These are phyloP conservation scores for Naganishia kalamii DNA, from an alignment of 768 basidiomycete genomes.

Conservation along the genomic window DNA sequence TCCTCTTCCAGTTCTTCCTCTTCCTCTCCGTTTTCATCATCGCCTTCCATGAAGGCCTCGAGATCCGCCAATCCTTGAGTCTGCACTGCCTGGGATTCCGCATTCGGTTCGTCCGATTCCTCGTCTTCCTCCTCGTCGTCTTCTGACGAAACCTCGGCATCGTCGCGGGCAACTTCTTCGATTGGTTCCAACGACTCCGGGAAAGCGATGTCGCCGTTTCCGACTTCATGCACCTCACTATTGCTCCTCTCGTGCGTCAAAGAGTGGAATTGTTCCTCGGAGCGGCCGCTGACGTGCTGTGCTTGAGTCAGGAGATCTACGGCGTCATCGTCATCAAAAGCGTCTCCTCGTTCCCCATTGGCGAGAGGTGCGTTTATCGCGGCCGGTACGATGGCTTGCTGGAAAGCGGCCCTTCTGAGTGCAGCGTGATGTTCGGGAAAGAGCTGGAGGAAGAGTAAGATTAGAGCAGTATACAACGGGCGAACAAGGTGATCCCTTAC, in stretches of 20 bases:
- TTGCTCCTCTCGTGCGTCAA: not conserved
- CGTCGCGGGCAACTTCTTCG: not conserved
- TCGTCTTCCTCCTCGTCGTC: no score
- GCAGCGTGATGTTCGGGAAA: not conserved
- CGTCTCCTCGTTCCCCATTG: not conserved
- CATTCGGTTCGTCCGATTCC: no score
- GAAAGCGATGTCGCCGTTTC: not conserved
- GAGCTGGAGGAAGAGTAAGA: not conserved
- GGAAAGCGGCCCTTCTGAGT: not conserved
- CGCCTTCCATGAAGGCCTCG: not conserved
- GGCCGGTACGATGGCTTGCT: not conserved
- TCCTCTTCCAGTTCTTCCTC: not conserved
- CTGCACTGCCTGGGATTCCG: not conserved
- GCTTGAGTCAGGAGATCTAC: constrained; percentile 7
- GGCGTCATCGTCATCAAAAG: not conserved
- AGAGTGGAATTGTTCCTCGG: not conserved
- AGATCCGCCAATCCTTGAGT: not conserved
- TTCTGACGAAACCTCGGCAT: not conserved
- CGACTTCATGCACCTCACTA: not conserved
- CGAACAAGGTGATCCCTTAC: not conserved
- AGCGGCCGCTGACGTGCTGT: constrained; percentile 7
- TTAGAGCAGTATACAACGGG: not conserved
- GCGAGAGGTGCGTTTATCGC: not conserved
- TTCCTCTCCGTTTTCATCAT: not conserved
- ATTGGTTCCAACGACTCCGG: not conserved